Conservation (phyloP, 2,329 filamentous ascomycete genomes). For the Pestalotiopsis sp. region DNA sequence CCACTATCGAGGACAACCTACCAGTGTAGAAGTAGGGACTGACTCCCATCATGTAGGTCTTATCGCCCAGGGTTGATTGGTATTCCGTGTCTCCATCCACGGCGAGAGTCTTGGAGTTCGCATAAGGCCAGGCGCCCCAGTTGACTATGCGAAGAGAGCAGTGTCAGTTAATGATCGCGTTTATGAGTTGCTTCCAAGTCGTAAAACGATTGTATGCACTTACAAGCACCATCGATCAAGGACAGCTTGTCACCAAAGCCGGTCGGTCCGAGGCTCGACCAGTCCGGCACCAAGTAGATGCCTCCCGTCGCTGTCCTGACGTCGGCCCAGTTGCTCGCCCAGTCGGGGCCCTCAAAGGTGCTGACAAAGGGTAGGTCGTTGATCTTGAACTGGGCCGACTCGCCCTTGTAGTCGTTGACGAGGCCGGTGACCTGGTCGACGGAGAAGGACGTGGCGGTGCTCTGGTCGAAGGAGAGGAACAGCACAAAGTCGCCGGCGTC, state of each 20-base stretch:
- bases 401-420: conserved; percentile 26
- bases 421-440: conserved; percentile 26
- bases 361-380: conserved; percentile 45
- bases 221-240: conserved; percentile 10
- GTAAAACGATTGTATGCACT: not conserved
- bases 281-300: conserved; percentile 46
- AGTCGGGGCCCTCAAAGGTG: conserved; percentile 51
- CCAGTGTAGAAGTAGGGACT: conserved; percentile 16
- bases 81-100: conserved; percentile 10
- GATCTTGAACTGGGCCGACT: conserved; percentile 30
- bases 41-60: conserved; percentile 17
- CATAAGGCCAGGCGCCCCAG: conserved; percentile 53
- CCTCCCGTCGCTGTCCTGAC: conserved; percentile 35
- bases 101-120: conserved; percentile 27
- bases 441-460: conserved; percentile 25
- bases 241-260: conserved; percentile 15
- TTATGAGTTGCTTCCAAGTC: not conserved
- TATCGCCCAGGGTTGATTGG: conserved; percentile 3
- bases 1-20: conserved; percentile 11
- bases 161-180: conserved; percentile 2
- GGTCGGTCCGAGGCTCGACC: conserved; percentile 42
- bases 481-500: conserved; percentile 30
- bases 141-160: conserved; percentile 34
- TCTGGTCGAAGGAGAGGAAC: conserved; percentile 44
- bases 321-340: conserved; percentile 40